Percentiles rank a stretch among this genome's conserved stretches.
phyloP scores from a whole-genome alignment of 805 yeast species.

The Suhomyces xylopsoci region DNA sequence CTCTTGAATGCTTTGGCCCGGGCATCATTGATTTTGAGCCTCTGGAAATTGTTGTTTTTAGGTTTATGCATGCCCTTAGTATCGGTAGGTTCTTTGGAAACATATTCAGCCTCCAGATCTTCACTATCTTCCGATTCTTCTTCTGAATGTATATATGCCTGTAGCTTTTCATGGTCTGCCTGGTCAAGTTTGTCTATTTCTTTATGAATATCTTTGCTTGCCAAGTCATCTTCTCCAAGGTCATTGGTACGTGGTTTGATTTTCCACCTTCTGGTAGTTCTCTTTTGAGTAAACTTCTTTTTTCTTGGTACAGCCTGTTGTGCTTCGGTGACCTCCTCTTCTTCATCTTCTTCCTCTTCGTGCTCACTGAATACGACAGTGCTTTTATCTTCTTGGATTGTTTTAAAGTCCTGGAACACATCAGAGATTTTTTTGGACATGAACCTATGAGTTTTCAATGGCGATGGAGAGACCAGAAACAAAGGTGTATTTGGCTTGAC shows the following conservation, averaged over 20 bases:
- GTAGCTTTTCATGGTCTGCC: conserved; percentile 20
- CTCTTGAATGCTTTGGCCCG: conserved; percentile 40
- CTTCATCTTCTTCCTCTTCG: conserved; percentile 11
- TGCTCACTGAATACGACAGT: conserved; percentile 3
- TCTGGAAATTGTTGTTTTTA: conserved; percentile 48
- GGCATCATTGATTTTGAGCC: conserved; percentile 51
- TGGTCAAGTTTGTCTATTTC: conserved; percentile 35
- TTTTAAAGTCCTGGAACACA: conserved; percentile 45
- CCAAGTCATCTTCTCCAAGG: conserved; percentile 26
- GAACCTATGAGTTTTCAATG: conserved; percentile 36
- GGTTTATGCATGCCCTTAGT: conserved; percentile 22
- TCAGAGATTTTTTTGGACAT: conserved; percentile 37
- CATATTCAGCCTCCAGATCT: conserved; percentile 16
- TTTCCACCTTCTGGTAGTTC: conserved; percentile 51
- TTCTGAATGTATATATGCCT: conserved; percentile 19
- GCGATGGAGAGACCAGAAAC: conserved; percentile 47
- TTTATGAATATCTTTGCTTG: conserved; percentile 41
- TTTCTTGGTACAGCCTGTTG: conserved; percentile 11
- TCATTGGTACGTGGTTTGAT: conserved; percentile 37
- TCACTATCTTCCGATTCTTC: conserved; percentile 13
- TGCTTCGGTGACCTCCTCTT: neutral
- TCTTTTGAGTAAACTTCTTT: conserved; percentile 45
- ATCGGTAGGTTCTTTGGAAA: conserved; percentile 18
- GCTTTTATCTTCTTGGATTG: conserved; percentile 22
- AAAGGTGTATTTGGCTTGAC: conserved; percentile 8